Evolutionary conservation across 1,284 basidiomycete species (phyloP).

Genomic region (Blastosporella zonata): DNA sequence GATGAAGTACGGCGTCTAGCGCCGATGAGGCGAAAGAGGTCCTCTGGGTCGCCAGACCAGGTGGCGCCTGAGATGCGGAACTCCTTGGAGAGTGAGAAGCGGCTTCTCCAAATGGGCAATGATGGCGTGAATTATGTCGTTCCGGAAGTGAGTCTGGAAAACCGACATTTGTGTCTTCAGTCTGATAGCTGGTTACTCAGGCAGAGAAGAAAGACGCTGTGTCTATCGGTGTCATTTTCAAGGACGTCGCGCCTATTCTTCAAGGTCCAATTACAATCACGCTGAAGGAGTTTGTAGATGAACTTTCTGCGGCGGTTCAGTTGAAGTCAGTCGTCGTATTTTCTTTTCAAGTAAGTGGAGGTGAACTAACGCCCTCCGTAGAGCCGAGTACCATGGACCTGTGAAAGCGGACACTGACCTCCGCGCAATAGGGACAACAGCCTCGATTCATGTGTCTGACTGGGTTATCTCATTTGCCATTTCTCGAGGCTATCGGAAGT

Average conservation of each 20-base stretch:
- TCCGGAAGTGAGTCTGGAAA: neutral
- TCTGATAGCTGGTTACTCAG: neutral
- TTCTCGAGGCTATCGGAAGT: neutral
- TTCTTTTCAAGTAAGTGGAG: neutral
- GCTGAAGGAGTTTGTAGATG: neutral
- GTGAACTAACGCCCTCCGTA: neutral
- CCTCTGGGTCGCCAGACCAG: neutral
- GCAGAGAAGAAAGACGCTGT: neutral
- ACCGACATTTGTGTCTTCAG: neutral
- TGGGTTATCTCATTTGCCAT: constrained; percentile 2
- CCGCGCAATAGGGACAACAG: neutral
- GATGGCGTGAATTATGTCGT: neutral
- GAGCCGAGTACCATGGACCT: neutral
- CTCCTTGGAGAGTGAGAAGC: neutral
- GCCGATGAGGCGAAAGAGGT: neutral
- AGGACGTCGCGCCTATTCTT: neutral
- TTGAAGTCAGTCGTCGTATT: neutral
- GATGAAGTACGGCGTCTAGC: neutral
- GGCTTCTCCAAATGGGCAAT: neutral
- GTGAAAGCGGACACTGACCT: neutral
- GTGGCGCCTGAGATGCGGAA: neutral
- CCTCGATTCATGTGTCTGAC: neutral
- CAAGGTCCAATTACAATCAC: neutral
- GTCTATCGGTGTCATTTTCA: neutral
- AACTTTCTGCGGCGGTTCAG: neutral